Conservation (phyloP, 192 early-diverging fungal genomes). For the Geranomyces michiganensis region DNA sequence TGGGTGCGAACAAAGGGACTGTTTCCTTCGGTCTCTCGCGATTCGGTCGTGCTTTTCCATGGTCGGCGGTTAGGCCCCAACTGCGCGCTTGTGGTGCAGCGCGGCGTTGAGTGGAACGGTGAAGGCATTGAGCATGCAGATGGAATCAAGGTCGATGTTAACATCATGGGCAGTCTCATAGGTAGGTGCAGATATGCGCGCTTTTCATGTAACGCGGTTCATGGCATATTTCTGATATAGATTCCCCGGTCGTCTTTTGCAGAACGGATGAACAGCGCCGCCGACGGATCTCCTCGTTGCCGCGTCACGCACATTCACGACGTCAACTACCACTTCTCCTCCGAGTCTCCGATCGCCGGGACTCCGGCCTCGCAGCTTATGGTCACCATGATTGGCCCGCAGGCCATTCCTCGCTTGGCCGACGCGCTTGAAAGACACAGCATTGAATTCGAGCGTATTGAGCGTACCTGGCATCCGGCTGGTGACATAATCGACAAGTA, state of each 20-base stretch:
- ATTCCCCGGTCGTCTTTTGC: not conserved
- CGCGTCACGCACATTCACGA: slow-evolving; percentile 27
- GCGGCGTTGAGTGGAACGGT: slow-evolving; percentile 12
- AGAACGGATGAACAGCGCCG: not conserved
- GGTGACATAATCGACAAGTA: slow-evolving; percentile 9
- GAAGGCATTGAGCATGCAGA: not conserved
- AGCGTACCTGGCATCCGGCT: not conserved
- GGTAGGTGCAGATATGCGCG: not conserved
- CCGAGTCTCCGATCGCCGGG: not conserved
- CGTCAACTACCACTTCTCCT: slow-evolving; percentile 12
- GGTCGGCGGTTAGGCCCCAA: not conserved
- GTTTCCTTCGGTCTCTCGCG: slow-evolving; percentile 9
- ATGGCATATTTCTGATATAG: too few relatives aligned
- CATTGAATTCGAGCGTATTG: not conserved
- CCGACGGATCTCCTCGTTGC: slow-evolving; percentile 6
- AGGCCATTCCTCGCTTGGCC: slow-evolving; percentile 10
- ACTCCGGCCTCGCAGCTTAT: slow-evolving; percentile 15
- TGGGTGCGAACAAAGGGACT: not conserved
- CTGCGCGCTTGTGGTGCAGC: slow-evolving; percentile 12
- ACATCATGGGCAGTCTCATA: slow-evolving; percentile 6
- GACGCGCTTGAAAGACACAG: slow-evolving; percentile 5
- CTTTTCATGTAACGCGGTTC: not conserved
- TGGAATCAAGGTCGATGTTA: slow-evolving; percentile 19
- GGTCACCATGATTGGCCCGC: slow-evolving; percentile 19
- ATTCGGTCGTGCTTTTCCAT: slow-evolving; percentile 16